Evolutionary conservation across 441 rosid species (phyloP).

Genomic region (Brassica balearica): DNA sequence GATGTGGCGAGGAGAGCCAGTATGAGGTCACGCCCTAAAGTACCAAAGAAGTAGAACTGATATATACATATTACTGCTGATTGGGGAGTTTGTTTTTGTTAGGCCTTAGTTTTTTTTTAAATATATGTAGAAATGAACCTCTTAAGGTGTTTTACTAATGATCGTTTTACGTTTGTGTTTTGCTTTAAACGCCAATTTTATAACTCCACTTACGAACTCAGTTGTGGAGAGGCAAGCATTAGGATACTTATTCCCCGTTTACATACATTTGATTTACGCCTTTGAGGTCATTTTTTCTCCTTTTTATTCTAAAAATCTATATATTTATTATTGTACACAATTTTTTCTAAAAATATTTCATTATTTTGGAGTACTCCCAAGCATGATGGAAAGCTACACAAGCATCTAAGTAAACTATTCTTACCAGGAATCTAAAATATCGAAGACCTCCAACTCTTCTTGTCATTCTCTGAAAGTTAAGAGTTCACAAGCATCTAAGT

Average conservation of each 20-base stretch:
- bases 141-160: conserved; percentile 26
- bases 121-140: conserved; percentile 39
- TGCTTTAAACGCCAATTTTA: conserved; percentile 35
- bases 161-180: conserved; percentile 26
- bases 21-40: conserved; percentile 63
- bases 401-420: not conserved
- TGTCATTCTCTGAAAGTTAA: not conserved
- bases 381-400: not conserved
- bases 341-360: not conserved
- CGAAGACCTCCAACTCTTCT: not conserved
- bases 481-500: not conserved
- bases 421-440: not conserved
- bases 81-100: conserved; percentile 16
- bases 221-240: conserved; percentile 35
- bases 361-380: not conserved
- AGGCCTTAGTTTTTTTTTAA: conserved; percentile 30
- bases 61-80: conserved; percentile 9
- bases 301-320: no score
- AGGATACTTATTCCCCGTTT: conserved; percentile 31
- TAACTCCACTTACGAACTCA: conserved; percentile 30
- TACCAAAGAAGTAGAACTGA: conserved; percentile 47
- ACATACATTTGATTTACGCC: conserved; percentile 23
- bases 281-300: not conserved
- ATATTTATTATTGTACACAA: not conserved
- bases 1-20: conserved; percentile 99